Percentiles rank a stretch among this genome's conserved stretches.
These are phyloP conservation scores for Wallacemonas sp. DNA, from an alignment of 208 protist species.

Conservation along the genomic window DNA sequence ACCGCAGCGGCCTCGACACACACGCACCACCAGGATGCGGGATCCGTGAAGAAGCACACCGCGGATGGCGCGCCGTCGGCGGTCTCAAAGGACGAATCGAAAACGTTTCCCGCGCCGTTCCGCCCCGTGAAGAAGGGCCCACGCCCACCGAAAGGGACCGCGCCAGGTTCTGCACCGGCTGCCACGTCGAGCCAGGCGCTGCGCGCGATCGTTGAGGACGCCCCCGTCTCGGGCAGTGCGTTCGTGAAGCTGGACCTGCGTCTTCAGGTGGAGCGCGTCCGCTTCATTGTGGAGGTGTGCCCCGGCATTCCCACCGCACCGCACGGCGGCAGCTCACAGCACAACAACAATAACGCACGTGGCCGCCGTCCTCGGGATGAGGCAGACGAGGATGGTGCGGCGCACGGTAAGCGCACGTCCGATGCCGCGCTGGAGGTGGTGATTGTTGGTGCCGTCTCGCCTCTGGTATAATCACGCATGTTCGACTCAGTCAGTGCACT, in stretches of 20 bases:
- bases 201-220: not conserved
- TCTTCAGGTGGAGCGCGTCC: slow-evolving; percentile 64
- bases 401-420: not conserved
- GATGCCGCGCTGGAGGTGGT: slow-evolving; percentile 30
- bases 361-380: not conserved
- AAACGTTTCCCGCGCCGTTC: slow-evolving; percentile 7
- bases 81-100: no score
- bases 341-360: not conserved
- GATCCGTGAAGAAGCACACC: no score
- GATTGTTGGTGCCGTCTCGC: slow-evolving; percentile 36
- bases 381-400: not conserved
- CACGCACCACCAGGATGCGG: no score
- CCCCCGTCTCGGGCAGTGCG: slow-evolving; percentile 19
- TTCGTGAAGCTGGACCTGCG: slow-evolving; percentile 48
- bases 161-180: not conserved
- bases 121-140: slow-evolving; percentile 1
- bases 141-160: slow-evolving; percentile 1
- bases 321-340: not conserved
- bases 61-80: no score
- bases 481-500: no score
- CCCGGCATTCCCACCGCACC: slow-evolving; percentile 38
- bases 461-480: slow-evolving; percentile 41
- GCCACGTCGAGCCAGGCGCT: not conserved
- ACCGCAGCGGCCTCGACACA: no score
- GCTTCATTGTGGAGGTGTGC: slow-evolving; percentile 55